These are phyloP conservation scores for Xylaria digitata DNA, from an alignment of 2,329 filamentous ascomycete species.

Conservation along the genomic window DNA sequence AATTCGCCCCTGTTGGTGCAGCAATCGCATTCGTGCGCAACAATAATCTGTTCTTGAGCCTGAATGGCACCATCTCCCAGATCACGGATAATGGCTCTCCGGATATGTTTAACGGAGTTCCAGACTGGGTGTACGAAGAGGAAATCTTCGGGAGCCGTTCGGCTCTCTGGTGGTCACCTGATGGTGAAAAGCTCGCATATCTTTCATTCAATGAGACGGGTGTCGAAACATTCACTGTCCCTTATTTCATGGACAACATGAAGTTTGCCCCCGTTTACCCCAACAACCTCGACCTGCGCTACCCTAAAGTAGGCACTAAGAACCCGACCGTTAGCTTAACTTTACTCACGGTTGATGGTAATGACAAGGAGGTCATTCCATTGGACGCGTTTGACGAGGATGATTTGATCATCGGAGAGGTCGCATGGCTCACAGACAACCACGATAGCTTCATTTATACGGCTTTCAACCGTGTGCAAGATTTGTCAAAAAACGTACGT, in stretches of 20 bases:
- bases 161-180: slow-evolving; percentile 68
- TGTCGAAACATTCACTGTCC: slow-evolving; percentile 72
- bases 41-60: slow-evolving; percentile 72
- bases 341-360: slow-evolving; percentile 64
- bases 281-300: slow-evolving; percentile 70
- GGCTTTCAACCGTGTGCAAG: slow-evolving; percentile 76
- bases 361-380: slow-evolving; percentile 58
- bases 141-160: slow-evolving; percentile 65
- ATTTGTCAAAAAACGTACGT: slow-evolving; percentile 70
- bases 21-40: slow-evolving; percentile 74
- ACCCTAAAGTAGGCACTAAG: slow-evolving; percentile 75
- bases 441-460: slow-evolving; percentile 72
- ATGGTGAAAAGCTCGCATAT: slow-evolving; percentile 65
- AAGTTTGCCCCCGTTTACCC: slow-evolving; percentile 71
- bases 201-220: slow-evolving; percentile 73
- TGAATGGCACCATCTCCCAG: slow-evolving; percentile 64
- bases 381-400: slow-evolving; percentile 69
- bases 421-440: slow-evolving; percentile 72
- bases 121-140: slow-evolving; percentile 74
- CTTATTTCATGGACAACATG: slow-evolving; percentile 72
- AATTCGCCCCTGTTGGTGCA: slow-evolving; percentile 67
- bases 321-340: slow-evolving; percentile 73
- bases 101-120: slow-evolving; percentile 72
- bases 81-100: slow-evolving; percentile 70
- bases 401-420: slow-evolving; percentile 74